Evolutionary conservation across 345 rosid genomes (phyloP), one percentile per base, ranked within the genome.

Genomic region (Eucalyptus polybractea): DNA sequence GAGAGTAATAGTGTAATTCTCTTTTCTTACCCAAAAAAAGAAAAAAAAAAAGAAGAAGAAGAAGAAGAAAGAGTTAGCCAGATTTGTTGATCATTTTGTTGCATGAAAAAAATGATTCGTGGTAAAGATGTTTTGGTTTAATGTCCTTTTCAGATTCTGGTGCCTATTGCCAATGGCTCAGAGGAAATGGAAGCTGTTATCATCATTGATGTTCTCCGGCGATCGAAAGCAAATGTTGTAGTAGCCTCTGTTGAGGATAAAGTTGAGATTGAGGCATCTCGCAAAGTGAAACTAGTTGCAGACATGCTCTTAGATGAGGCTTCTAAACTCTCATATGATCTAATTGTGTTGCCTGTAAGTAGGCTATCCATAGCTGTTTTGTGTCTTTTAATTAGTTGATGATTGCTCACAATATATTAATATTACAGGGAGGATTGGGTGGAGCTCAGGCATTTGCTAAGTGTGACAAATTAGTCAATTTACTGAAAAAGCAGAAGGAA

Each of bases 131-230:
- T 86, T 51, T 50, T n/a, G 54, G 89, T n/a, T 44, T 33, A 58
- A 62, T 87, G 53, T 80, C 58, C 80, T 33, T 69, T 80, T 58
- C 89, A 98, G 99, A 94, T 98, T 91, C 99, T 98, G 92, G 96
- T 98, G 62, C 99, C 99, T 29, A 92, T 97, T 90, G 98, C 96
- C 13, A 89, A 95, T 92, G 99, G 99, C 62, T 91, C 99, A 13
- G 99, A 97, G 92, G 99, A 97, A 93, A 97, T 97, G 97, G 99
- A 97, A 94, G 98, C 99, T 87, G 90, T 93, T 89, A 94, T 95
- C 65, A 94, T 95, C 88, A 95, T 97, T 89, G 99, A 96, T 92
- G 88, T 97, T 87, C 94, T 97, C 87, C 95, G 96, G 90, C 95
- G 98, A 85, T 99, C 99, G 25, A 95, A 96, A 91, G 98, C 95